A percentile compares a stretch with the other conserved stretches of the same genome.
These are phyloP conservation scores for Aspergillus alliaceus DNA, from an alignment of 2,329 filamentous ascomycete species.

Conservation along the genomic window DNA sequence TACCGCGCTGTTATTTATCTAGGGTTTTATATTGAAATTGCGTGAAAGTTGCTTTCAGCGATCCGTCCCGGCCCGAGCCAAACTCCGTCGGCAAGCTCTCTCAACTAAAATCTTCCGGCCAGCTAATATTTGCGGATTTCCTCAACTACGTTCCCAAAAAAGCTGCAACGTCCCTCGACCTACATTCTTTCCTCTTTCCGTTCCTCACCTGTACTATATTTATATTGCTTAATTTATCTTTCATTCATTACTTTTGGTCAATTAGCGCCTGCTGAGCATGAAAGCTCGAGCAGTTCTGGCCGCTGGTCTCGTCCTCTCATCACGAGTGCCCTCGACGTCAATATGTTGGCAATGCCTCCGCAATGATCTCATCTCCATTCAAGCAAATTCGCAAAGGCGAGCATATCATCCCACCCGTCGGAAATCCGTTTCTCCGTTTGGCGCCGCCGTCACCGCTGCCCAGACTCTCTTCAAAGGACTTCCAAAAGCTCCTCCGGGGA, in stretches of 20 bases:
- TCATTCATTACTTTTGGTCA: background rate
- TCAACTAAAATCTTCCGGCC: conserved; percentile 13
- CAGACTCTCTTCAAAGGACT: conserved; percentile 49
- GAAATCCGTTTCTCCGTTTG: conserved; percentile 42
- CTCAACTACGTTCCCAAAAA: background rate
- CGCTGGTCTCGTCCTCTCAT: conserved; percentile 36
- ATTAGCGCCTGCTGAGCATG: conserved; percentile 30
- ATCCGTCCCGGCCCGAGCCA: conserved; percentile 22
- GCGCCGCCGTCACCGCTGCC: conserved; percentile 53
- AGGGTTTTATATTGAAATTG: background rate
- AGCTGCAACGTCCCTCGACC: background rate
- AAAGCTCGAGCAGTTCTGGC: conserved; percentile 39
- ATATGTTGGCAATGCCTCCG: conserved; percentile 45
- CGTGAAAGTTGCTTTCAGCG: background rate
- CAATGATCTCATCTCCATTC: conserved; percentile 31
- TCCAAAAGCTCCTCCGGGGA: conserved; percentile 47
- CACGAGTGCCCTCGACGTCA: conserved; percentile 28
- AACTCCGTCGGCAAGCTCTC: conserved; percentile 9
- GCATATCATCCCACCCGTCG: conserved; percentile 42
- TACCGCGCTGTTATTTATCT: too few species aligned
- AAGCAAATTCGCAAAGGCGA: conserved; percentile 28
- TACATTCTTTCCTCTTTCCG: background rate
- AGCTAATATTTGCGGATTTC: conserved; percentile 9
- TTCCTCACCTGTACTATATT: conserved; percentile 3
- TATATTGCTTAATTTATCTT: background rate